Percentiles rank a stretch among this genome's conserved stretches.
These are phyloP conservation scores for Colletotrichum phormii DNA, from an alignment of 2,329 filamentous ascomycete genomes.

Conservation along the genomic window DNA sequence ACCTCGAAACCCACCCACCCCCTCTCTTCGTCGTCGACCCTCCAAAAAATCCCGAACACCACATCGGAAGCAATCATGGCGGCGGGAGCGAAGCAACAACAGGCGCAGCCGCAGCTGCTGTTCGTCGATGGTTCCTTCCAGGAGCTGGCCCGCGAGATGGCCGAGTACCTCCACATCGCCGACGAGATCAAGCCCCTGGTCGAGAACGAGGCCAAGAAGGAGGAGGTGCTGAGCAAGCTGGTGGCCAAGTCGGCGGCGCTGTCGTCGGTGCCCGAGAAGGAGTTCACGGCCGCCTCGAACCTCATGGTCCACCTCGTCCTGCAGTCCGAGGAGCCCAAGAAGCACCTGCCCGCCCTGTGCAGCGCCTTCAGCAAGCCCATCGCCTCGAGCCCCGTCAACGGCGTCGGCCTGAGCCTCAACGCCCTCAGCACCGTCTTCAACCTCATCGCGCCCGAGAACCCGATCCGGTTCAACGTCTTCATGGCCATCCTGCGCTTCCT, in stretches of 20 bases:
- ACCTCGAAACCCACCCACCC: conserved; percentile 32
- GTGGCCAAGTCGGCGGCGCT: conserved; percentile 82
- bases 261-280: conserved; percentile 92
- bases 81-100: conserved; percentile 50
- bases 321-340: conserved; percentile 85
- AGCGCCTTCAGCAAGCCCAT: conserved; percentile 89
- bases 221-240: conserved; percentile 90
- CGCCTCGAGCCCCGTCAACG: conserved; percentile 86
- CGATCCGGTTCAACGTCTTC: conserved; percentile 90
- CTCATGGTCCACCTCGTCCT: conserved; percentile 93
- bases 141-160: conserved; percentile 94
- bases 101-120: conserved; percentile 69
- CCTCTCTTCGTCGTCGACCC: conserved; percentile 25
- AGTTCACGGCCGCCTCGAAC: conserved; percentile 96
- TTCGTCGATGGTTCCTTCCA: conserved; percentile 93
- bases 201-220: conserved; percentile 73
- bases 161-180: conserved; percentile 89
- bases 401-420: conserved; percentile 86
- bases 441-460: conserved; percentile 80
- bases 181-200: conserved; percentile 82
- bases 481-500: conserved; percentile 89
- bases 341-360: conserved; percentile 90
- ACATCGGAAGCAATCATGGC: conserved; percentile 42
- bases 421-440: conserved; percentile 98
- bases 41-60: background rate